A percentile compares a stretch with the other conserved stretches of the same genome.
These are phyloP conservation scores for Sextonia rubra DNA, from an alignment of 164 flowering plant genomes.

Conservation along the genomic window DNA sequence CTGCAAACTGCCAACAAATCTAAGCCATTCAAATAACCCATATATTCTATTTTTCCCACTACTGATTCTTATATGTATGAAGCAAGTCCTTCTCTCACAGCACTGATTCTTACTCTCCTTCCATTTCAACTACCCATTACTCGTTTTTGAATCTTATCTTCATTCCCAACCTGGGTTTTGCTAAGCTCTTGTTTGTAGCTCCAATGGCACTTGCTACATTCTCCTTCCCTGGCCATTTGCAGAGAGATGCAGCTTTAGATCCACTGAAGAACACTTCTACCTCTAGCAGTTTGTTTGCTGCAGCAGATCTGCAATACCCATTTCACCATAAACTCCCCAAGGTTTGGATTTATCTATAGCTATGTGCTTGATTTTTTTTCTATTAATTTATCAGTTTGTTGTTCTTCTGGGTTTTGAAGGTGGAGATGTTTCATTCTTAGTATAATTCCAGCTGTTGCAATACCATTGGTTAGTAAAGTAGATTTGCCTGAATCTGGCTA, in stretches of 20 bases:
- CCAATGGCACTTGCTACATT: constrained; percentile 58
- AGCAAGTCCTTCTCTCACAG: neutral
- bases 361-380: neutral
- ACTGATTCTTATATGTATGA: neutral
- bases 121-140: neutral
- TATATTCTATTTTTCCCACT: neutral
- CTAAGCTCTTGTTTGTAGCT: neutral
- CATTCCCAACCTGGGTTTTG: neutral
- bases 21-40: neutral
- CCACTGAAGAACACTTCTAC: constrained; percentile 15
- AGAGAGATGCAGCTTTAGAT: constrained; percentile 25
- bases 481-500: neutral
- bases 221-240: constrained; percentile 36
- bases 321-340: constrained; percentile 30
- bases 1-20: neutral
- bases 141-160: neutral
- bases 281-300: constrained; percentile 26
- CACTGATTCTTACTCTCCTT: neutral
- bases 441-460: neutral
- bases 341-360: constrained; percentile 25
- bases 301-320: constrained; percentile 38
- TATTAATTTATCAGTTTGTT: neutral
- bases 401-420: neutral
- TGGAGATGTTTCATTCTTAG: neutral
- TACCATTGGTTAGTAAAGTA: neutral